Percentiles rank a stretch among this genome's conserved stretches.
Evolutionary conservation across 2,329 filamentous ascomycete genomes (phyloP).

Genomic region (Fulvia fulva): DNA sequence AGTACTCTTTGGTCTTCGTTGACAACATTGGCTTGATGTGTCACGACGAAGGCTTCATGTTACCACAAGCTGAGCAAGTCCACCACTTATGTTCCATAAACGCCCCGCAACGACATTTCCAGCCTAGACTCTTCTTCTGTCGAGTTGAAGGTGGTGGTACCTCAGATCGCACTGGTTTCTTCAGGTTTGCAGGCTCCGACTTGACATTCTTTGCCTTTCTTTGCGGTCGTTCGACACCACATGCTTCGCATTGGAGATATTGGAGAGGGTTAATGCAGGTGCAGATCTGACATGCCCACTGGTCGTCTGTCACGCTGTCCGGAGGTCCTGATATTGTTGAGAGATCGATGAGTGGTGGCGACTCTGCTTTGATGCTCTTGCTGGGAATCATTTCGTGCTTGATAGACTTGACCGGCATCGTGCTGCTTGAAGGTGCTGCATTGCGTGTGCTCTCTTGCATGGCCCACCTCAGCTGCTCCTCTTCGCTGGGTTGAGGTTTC

Average conservation of each 20-base stretch:
- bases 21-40: not conserved
- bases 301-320: conserved; percentile 22
- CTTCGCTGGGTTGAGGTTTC: conserved; percentile 27
- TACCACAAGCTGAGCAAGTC: conserved; percentile 59
- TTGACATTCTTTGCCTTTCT: conserved; percentile 26
- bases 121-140: conserved; percentile 51
- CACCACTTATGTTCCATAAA: conserved; percentile 65
- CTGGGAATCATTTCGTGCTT: conserved; percentile 7
- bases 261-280: conserved; percentile 59
- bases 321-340: conserved; percentile 34
- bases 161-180: not conserved
- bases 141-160: conserved; percentile 23
- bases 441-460: conserved; percentile 30
- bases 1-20: too few species aligned
- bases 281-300: conserved; percentile 59
- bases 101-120: conserved; percentile 57
- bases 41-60: conserved; percentile 54
- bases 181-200: not conserved
- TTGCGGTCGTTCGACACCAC: conserved; percentile 52
- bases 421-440: conserved; percentile 1
- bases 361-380: conserved; percentile 3
- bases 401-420: conserved; percentile 8
- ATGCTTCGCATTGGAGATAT: conserved; percentile 59
- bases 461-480: conserved; percentile 37
- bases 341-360: conserved; percentile 16